Conservation (phyloP, 2,329 filamentous ascomycete genomes). For the Cladosporium sp. region DNA sequence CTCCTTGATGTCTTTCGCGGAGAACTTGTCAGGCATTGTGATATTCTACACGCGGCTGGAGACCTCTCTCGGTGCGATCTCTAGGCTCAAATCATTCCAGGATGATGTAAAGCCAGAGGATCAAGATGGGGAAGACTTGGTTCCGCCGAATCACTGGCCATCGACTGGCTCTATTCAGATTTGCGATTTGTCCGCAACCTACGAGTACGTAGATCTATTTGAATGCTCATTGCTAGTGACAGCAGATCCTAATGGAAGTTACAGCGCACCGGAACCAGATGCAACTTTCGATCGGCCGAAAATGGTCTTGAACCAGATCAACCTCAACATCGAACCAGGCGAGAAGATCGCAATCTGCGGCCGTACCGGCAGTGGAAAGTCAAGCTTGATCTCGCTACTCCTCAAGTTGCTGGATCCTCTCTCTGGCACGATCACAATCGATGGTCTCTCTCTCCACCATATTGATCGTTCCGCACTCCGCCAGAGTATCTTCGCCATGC, state of each 20-base stretch:
- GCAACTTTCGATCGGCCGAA: not conserved
- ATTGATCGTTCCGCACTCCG: not conserved
- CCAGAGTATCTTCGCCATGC: not conserved
- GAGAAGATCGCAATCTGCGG: conserved; percentile 49
- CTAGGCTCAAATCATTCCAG: not conserved
- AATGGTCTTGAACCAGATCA: not conserved
- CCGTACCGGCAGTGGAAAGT: conserved; percentile 15
- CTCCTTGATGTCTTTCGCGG: not conserved
- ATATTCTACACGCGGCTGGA: conserved; percentile 2
- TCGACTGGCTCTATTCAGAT: not conserved
- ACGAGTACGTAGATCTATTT: not conserved
- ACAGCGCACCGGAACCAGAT: not conserved
- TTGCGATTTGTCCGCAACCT: not conserved
- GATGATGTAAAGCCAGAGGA: not conserved
- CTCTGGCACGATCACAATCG: not conserved
- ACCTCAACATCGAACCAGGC: conserved; percentile 29
- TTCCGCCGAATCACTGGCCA: not conserved
- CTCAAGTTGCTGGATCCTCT: not conserved
- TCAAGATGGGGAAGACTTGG: not conserved
- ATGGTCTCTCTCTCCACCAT: not conserved
- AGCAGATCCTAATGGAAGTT: not conserved
- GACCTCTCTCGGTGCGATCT: conserved; percentile 5
- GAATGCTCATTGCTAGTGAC: not conserved
- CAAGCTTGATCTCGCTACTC: not conserved
- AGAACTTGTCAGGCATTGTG: conserved; percentile 2